Base-by-base conservation (phyloP, 1,284 basidiomycete genomes). In the Puccinia novopanici region DNA sequence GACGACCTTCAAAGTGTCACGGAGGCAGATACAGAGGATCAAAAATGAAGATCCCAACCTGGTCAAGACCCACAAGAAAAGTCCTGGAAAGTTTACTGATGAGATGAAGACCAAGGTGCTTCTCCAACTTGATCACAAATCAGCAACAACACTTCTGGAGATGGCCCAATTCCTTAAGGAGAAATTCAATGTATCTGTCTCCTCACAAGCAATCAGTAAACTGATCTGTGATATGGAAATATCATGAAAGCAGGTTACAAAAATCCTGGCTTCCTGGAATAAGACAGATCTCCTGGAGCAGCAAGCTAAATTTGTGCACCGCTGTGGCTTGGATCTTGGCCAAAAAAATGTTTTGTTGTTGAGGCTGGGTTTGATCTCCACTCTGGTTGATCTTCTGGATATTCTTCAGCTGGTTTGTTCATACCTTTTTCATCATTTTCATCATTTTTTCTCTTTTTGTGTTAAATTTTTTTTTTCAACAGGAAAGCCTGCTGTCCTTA, bases 361-460 rank as follows among this genome's bases (percentile, higher is more conserved):
- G 45, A 72, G 30, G 5, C 27, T 27, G n/a, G 70, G 24, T 72
- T 72, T 52, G 45, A 72, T 72, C 48, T 72, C 45, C 70, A 72
- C 17, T 52, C 27, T 2, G 27, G 48, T 30, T 13, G 42, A 2
- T 4, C 24, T n/a, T 72, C 30, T 72, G 70, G 70, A 17, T 72
- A 72, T 72, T 45, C 70, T 22, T 54, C 42, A 24, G 70, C 45
- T 52, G 34, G 5, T 5, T 52, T 45, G 17, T n/a, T 67, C 42
- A 4, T 72, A 22, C 22, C 22, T 12, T 54, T 72, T 6, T 72
- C 27, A 30, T 72, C 15, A n/a, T 72, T 24, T 54, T 72, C 24
- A 3, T 10, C 17, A n/a, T n/a, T 72, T 19, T 67, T 42, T 42
- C 42, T 45, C 30, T 24, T 3, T 9, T 72, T 72, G n/a, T 12